Evolutionary conservation across 257 asterid species (phyloP), one percentile per base, ranked within the genome.

Genomic region (Cynanchum wilfordii): DNA sequence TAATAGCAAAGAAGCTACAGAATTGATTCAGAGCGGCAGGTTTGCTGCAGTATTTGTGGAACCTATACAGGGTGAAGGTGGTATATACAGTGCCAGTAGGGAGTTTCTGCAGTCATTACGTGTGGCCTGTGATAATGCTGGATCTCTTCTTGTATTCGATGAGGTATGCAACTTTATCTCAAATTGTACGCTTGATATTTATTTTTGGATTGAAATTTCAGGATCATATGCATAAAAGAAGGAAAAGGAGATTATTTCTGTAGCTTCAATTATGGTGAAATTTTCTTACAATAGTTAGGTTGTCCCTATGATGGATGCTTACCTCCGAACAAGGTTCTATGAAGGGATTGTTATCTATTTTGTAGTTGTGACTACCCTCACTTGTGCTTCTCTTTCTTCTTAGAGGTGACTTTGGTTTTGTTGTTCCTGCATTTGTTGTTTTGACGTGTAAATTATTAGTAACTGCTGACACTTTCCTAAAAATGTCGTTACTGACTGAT

Each of bases 31-130:
- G 70, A 85, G 86, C 73, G 90, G 92, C 25, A 95, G 82, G 72
- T 73, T 92, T 58, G 99, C 99, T 56, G 99, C 98, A 1, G 98
- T 94, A 10, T 91, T 94, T 80, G 96, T 92, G 70, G 99, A 94
- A 66, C 99, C 98, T 24, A 78, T 94, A 77, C 97, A 94, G 77
- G 99, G 99, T 58, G 99, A 94, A 82, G 98, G 99, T n/a, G 99
- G 98, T n/a, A 89, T 94, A 81, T 77, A 88, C 62, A 85, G 92
- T 59, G 93, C 98, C 12, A 78, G 92, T 0, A 82, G 85, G 85
- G 93, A 88, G 73, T 94, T 94, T 40, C 71, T 91, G 78, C 88
- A 84, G 70, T 82, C 95, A 4, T 60, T 94, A 79, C 97, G 93
- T 19, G 66, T 75, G 77, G 91, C 96, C 1, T 94, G 98, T 82